phyloP scores from a whole-genome alignment of 2,329 filamentous ascomycete species.

The Colletotrichum tamarilloi region DNA sequence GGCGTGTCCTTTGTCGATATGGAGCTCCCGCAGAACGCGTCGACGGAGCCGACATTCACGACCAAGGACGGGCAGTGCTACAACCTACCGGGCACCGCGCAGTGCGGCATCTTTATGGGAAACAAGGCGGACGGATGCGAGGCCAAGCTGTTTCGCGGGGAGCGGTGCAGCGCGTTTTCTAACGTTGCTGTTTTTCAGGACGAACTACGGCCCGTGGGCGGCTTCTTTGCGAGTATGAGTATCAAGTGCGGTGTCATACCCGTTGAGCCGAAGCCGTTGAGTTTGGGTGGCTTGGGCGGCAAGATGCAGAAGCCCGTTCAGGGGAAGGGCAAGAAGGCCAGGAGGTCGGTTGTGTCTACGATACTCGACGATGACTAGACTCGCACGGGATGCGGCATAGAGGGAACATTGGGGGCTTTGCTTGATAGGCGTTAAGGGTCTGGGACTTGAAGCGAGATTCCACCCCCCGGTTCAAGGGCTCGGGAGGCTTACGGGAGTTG shows the following conservation, averaged over 20 bases:
- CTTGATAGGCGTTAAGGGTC: neutral
- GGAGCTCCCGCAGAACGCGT: constrained; percentile 17
- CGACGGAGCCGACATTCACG: constrained; percentile 15
- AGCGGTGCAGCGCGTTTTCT: constrained; percentile 16
- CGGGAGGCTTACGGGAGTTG: neutral
- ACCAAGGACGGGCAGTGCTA: constrained; percentile 27
- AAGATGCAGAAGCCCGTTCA: constrained; percentile 22
- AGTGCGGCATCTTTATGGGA: constrained; percentile 29
- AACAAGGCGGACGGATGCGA: constrained; percentile 35
- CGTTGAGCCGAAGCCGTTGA: constrained; percentile 29
- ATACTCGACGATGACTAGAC: neutral
- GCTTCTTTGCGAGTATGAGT: constrained; percentile 26
- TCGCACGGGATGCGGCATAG: no score
- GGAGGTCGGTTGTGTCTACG: constrained; percentile 7
- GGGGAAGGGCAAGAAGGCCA: constrained; percentile 5
- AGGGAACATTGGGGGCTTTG: neutral
- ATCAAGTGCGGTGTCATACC: constrained; percentile 32
- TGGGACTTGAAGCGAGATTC: neutral
- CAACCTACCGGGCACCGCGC: constrained; percentile 19
- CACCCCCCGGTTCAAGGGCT: neutral
- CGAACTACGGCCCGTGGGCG: constrained; percentile 26
- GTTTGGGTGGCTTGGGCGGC: constrained; percentile 14
- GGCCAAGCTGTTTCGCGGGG: constrained; percentile 28
- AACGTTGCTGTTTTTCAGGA: constrained; percentile 31
- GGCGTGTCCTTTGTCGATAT: constrained; percentile 15